A percentile compares a stretch with the other conserved stretches of the same genome.
These are phyloP conservation scores for Phytophthora rubi DNA, from an alignment of 352 stramenopile species.

Conservation along the genomic window DNA sequence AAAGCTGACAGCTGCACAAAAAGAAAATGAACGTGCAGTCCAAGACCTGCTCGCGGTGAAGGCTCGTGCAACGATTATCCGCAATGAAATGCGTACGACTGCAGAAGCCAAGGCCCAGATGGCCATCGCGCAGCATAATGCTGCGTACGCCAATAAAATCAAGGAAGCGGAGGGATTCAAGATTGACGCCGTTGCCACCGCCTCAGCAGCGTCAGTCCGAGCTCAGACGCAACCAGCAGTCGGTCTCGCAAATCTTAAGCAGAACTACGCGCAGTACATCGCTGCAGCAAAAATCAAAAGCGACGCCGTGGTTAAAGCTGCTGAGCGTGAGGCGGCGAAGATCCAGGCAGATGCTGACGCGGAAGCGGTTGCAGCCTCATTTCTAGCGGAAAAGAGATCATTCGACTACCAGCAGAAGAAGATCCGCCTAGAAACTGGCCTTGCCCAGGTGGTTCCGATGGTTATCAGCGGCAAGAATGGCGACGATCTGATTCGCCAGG, in stretches of 20 bases:
- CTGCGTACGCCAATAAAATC: slow-evolving; percentile 61
- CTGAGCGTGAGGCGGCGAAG: slow-evolving; percentile 50
- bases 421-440: slow-evolving; percentile 54
- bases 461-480: slow-evolving; percentile 85
- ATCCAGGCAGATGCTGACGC: slow-evolving; percentile 55
- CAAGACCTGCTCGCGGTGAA: slow-evolving; percentile 69
- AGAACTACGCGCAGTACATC: slow-evolving; percentile 67
- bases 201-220: slow-evolving; percentile 51
- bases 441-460: slow-evolving; percentile 62
- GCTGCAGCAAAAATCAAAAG: slow-evolving; percentile 62
- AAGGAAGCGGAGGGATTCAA: slow-evolving; percentile 64
- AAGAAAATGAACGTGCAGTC: slow-evolving; percentile 70
- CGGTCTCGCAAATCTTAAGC: slow-evolving; percentile 49
- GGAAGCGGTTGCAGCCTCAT: slow-evolving; percentile 51
- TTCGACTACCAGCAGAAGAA: slow-evolving; percentile 80
- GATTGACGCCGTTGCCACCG: slow-evolving; percentile 55
- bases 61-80: slow-evolving; percentile 67
- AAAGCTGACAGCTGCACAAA: slow-evolving; percentile 72
- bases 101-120: slow-evolving; percentile 73
- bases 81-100: slow-evolving; percentile 72
- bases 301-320: slow-evolving; percentile 65
- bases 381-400: slow-evolving; percentile 65
- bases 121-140: slow-evolving; percentile 56
- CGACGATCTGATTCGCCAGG: slow-evolving; percentile 75
- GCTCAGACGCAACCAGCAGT: slow-evolving; percentile 57